Percentiles rank a stretch among this genome's conserved stretches.
These are phyloP conservation scores for Myxozyma sirexii DNA, from an alignment of 805 yeast species.

Conservation along the genomic window DNA sequence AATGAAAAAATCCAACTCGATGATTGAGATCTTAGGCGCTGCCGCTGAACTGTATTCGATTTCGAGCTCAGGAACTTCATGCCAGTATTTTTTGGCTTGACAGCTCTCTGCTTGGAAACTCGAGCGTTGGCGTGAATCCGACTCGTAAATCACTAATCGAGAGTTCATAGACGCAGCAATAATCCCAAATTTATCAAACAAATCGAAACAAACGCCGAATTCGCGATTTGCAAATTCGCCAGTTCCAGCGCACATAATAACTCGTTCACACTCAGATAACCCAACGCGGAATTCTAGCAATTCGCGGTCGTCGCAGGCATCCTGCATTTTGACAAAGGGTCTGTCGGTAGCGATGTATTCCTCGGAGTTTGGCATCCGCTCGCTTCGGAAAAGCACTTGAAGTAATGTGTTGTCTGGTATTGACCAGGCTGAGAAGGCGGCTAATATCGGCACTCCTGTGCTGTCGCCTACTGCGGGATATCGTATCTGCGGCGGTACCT, in stretches of 20 bases:
- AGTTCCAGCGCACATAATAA: constrained; percentile 22
- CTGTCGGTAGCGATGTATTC: neutral
- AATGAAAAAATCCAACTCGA: constrained; percentile 25
- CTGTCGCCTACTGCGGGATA: neutral
- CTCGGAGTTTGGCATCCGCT: neutral
- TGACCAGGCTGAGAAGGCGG: constrained; percentile 25
- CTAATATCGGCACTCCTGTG: constrained; percentile 7
- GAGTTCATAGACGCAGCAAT: constrained; percentile 23
- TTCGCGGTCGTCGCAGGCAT: constrained; percentile 15
- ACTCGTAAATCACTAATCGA: constrained; percentile 14
- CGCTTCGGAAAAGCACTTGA: constrained; percentile 27
- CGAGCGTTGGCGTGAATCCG: neutral
- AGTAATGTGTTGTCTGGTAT: constrained; percentile 9
- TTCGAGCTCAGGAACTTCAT: constrained; percentile 12
- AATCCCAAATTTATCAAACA: constrained; percentile 10
- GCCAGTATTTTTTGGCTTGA: constrained; percentile 18
- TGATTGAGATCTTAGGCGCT: constrained; percentile 1
- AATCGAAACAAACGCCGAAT: constrained; percentile 18
- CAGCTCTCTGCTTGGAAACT: neutral
- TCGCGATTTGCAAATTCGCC: constrained; percentile 24
- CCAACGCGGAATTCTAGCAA: constrained; percentile 20
- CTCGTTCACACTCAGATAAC: neutral
- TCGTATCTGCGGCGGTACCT: neutral
- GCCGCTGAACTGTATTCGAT: neutral
- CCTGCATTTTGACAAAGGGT: neutral